Percentiles rank a stretch among this genome's conserved stretches.
phyloP scores from a whole-genome alignment of 371 early-diverging fungal species.

The Zychaea mexicana region DNA sequence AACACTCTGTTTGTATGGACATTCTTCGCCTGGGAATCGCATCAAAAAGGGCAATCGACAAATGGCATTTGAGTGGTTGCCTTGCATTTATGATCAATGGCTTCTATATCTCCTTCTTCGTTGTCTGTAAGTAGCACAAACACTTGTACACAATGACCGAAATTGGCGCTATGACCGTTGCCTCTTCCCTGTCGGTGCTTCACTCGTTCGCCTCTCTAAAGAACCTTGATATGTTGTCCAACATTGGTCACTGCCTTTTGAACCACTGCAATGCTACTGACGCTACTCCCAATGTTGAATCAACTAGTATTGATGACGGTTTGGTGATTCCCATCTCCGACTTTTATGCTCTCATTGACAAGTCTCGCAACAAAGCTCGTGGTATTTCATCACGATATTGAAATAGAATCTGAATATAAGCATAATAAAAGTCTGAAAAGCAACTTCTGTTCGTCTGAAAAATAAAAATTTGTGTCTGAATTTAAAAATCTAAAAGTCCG shows the following conservation, averaged over 20 bases:
- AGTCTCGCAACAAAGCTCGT: slow-evolving; percentile 13
- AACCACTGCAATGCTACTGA: slow-evolving; percentile 1
- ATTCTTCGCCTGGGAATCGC: slow-evolving; percentile 22
- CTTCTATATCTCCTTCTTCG: slow-evolving; percentile 9
- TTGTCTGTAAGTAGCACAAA: slow-evolving; percentile 8
- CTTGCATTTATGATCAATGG: slow-evolving; percentile 11
- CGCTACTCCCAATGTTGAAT: slow-evolving; percentile 5
- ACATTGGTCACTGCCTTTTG: slow-evolving; percentile 1
- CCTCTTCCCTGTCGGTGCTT: not conserved
- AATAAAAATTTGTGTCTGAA: no score
- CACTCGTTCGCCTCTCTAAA: not conserved
- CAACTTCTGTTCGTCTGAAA: no score
- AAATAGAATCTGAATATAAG: no score
- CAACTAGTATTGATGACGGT: slow-evolving; percentile 13
- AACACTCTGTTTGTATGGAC: slow-evolving; percentile 29
- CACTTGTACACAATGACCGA: slow-evolving; percentile 8
- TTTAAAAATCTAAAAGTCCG: no score
- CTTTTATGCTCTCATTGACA: slow-evolving; percentile 21
- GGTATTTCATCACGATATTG: slow-evolving; percentile 14
- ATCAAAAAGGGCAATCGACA: slow-evolving; percentile 2
- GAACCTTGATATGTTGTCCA: slow-evolving; percentile 4
- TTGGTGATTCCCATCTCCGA: slow-evolving; percentile 15
- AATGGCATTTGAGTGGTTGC: slow-evolving; percentile 10
- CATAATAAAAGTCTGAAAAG: no score
- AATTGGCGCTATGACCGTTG: slow-evolving; percentile 6